These are phyloP conservation scores for Platanthera guangdongensis DNA, from an alignment of 106 monocot genomes.

Conservation along the genomic window DNA sequence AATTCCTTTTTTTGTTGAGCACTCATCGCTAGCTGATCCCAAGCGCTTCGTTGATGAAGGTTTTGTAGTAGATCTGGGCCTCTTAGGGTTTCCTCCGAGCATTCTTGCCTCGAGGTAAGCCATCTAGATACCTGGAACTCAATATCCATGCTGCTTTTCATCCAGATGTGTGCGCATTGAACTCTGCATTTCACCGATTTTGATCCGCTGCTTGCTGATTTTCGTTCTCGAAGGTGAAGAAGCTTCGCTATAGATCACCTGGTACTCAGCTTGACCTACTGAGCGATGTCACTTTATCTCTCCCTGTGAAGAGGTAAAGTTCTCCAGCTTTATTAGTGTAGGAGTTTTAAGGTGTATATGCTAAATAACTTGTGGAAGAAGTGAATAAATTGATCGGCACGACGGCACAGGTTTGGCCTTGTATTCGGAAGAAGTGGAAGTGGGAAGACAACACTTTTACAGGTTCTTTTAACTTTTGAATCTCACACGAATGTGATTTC, in stretches of 20 bases:
- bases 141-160: not conserved
- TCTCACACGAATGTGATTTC: not conserved
- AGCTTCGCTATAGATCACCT: constrained; percentile 69
- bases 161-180: not conserved
- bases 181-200: not conserved
- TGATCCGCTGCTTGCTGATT: not conserved
- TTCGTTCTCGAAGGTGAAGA: constrained; percentile 53
- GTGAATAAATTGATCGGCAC: constrained; percentile 11
- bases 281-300: constrained; percentile 54
- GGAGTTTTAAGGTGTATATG: too few species aligned
- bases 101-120: constrained; percentile 4
- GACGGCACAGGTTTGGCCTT: constrained; percentile 79
- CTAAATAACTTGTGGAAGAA: not conserved
- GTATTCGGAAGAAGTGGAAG: constrained; percentile 98
- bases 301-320: constrained; percentile 16
- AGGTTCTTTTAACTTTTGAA: constrained; percentile 20
- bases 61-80: not conserved
- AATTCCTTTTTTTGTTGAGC: not conserved
- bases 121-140: not conserved
- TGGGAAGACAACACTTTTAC: constrained; percentile 96
- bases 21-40: not conserved
- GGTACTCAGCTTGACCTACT: constrained; percentile 71
- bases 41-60: not conserved
- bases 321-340: not conserved
- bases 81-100: constrained; percentile 4